Conservation (phyloP, 192 early-diverging fungal genomes). For the Backusella luteola region DNA sequence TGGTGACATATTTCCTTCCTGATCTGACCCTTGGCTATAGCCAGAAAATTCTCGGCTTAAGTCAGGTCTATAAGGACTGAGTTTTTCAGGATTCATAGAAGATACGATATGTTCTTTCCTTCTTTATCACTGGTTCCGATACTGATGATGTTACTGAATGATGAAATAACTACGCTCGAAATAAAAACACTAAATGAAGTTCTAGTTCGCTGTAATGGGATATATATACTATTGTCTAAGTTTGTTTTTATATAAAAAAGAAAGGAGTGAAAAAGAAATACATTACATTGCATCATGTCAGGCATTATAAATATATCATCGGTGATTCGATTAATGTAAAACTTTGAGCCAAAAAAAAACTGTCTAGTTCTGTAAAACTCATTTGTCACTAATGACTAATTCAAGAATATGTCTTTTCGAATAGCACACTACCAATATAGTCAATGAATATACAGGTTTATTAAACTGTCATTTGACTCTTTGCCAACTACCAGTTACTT, state of each 20-base stretch:
- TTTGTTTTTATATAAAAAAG: background rate
- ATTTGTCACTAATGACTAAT: background rate
- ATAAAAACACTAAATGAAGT: background rate
- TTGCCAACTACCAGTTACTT: background rate
- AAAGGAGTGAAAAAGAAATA: background rate
- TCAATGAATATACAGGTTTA: background rate
- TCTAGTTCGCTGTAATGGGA: background rate
- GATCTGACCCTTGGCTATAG: slow-evolving; percentile 5
- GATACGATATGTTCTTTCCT: background rate
- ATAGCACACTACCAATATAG: background rate
- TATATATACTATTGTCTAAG: background rate
- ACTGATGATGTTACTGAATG: background rate
- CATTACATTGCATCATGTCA: background rate
- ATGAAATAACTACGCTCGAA: background rate
- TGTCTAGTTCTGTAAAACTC: background rate
- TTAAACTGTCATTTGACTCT: background rate
- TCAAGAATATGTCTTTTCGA: background rate
- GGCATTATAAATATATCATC: background rate
- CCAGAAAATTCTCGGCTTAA: slow-evolving; percentile 13
- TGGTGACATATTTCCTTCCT: slow-evolving; percentile 8
- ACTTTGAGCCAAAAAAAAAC: background rate
- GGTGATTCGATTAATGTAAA: slow-evolving; percentile 6
- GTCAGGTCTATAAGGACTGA: background rate
- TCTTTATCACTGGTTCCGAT: background rate
- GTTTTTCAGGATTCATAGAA: background rate